Evolutionary conservation across 2,329 filamentous ascomycete genomes (phyloP).

Genomic region (Seiridium cupressi): DNA sequence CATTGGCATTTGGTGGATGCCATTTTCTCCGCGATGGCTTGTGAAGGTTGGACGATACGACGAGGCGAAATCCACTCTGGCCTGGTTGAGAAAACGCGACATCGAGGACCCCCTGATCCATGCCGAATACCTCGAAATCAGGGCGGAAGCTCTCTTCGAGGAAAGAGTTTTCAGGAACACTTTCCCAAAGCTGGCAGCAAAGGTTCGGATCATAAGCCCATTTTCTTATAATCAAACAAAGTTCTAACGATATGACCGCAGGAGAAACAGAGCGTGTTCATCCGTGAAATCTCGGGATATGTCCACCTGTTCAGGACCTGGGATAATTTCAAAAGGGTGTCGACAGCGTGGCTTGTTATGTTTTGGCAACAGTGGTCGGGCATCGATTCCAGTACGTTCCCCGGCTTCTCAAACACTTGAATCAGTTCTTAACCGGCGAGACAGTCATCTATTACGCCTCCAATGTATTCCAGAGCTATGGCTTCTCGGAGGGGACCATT

Average conservation of each 20-base stretch:
- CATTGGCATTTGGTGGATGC: conserved; percentile 36
- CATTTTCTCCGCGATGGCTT: conserved; percentile 55
- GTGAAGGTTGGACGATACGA: conserved; percentile 42
- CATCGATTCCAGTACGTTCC: conserved; percentile 10
- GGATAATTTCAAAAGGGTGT: conserved; percentile 43
- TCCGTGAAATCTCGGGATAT: conserved; percentile 47
- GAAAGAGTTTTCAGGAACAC: conserved; percentile 34
- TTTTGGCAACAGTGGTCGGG: conserved; percentile 52
- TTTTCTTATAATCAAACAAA: background rate
- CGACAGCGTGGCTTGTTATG: conserved; percentile 49
- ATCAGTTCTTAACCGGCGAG: background rate
- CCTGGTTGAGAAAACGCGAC: conserved; percentile 47
- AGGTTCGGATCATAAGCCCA: conserved; percentile 19
- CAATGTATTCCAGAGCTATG: conserved; percentile 35
- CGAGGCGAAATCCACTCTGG: conserved; percentile 45
- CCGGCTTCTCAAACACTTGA: background rate
- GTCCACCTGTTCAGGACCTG: conserved; percentile 44
- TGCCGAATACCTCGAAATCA: conserved; percentile 47
- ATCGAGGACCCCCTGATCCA: conserved; percentile 46
- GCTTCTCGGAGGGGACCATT: conserved; percentile 10
- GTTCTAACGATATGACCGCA: background rate
- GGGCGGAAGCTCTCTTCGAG: conserved; percentile 52
- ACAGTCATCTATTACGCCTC: conserved; percentile 45
- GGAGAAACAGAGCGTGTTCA: conserved; percentile 32
- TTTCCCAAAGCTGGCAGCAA: conserved; percentile 26